Evolutionary conservation across 2,329 filamentous ascomycete species (phyloP).

Genomic region (Cryphonectria naterciae): DNA sequence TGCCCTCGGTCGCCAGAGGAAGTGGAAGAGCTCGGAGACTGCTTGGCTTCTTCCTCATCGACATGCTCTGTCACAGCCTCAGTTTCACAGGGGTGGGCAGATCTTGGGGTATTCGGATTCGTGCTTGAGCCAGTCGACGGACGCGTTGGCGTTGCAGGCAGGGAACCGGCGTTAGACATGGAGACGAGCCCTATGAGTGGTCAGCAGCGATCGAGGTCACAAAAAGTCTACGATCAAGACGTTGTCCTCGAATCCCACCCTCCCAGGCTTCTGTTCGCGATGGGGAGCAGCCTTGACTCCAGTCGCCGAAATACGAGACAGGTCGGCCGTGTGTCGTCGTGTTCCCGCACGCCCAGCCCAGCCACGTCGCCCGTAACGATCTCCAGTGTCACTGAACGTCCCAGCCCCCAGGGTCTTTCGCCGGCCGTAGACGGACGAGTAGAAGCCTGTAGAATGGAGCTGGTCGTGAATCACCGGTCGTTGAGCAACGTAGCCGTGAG

Average conservation of each 20-base stretch:
- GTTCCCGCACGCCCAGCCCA: slow-evolving; percentile 25
- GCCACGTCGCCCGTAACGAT: slow-evolving; percentile 20
- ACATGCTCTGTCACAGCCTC: neutral
- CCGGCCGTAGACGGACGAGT: slow-evolving; percentile 20
- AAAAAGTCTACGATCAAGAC: neutral
- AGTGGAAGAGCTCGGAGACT: neutral
- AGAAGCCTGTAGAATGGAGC: slow-evolving; percentile 25
- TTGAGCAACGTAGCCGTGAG: slow-evolving; percentile 18
- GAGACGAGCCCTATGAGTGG: neutral
- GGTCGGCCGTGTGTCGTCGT: slow-evolving; percentile 12
- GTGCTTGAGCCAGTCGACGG: slow-evolving; percentile 16
- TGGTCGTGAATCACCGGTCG: slow-evolving; percentile 20
- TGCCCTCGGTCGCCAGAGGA: slow-evolving; percentile 5
- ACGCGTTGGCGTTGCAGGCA: neutral
- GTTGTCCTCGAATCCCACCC: slow-evolving; percentile 6
- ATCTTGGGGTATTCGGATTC: slow-evolving; percentile 20
- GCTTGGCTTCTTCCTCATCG: neutral
- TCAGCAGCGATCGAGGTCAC: slow-evolving; percentile 1
- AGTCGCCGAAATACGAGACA: neutral
- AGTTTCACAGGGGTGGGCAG: neutral
- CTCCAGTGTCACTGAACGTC: slow-evolving; percentile 21
- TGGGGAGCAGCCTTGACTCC: slow-evolving; percentile 17
- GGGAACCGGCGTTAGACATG: slow-evolving; percentile 7
- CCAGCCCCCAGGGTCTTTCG: slow-evolving; percentile 27
- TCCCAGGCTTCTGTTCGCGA: slow-evolving; percentile 1